Evolutionary conservation across 2,329 filamentous ascomycete genomes (phyloP), one percentile per base, ranked within the genome.

Genomic region (Scopulariopsis brevicaulis): DNA sequence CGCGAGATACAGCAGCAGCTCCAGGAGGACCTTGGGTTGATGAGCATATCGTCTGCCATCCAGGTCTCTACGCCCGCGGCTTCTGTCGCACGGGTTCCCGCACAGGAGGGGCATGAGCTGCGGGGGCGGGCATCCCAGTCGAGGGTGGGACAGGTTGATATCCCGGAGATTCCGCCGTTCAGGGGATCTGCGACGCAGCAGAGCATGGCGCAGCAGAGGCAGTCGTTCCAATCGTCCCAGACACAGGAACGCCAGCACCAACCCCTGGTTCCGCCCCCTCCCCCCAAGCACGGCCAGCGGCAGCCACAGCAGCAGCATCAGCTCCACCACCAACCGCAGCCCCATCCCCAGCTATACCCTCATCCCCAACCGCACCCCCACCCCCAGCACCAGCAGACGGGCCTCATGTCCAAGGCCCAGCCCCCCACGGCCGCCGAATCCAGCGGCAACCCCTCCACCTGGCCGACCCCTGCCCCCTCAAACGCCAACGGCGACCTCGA

Each of bases 401-500:
- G 62, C 55, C 57, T 67, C 58, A 62, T 60, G 56, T 67, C 66
- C 53, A 70, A 70, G 53, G 61, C 70, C 0, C 68, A 69, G 8
- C 66, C 68, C 1, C 68, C 70, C 1, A 65, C 63, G 1, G 63
- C 64, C 15, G 64, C 67, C 1, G 72, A 73, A 14, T 65, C 67
- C 4, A 58, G 55, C 48, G 34, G 63, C 1, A 66, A 75, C 18
- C 73, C 77, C 4, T 73, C 77, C 12, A 73, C 79, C 2, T 84
- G 84, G 64, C 83, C 82, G 3, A 75, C 78, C 25, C 78, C 77
- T 7, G 77, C 81, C 1, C 80, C 83, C 0, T 67, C 77, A 2
- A 83, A 81, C 60, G 71, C 81, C 25, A 81, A 83, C 58, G 84
- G 81, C 14, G 88, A 95, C 59, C 80, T 96, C 24, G 94, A 95